Conservation (phyloP, 1,139 yeast species). For the Starmera stellimalicola region DNA sequence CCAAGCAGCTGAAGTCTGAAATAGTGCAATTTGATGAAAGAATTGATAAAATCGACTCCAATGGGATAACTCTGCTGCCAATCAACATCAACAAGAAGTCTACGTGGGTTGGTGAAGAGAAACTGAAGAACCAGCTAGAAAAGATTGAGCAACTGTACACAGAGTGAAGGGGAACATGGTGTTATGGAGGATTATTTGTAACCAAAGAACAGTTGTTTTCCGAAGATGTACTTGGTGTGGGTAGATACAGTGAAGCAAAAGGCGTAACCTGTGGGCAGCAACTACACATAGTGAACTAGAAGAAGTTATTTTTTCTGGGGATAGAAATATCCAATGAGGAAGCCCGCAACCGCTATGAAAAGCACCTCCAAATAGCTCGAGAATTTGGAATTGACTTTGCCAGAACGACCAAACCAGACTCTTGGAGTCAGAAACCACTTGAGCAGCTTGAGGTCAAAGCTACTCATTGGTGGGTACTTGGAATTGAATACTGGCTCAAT, state of each 20-base stretch:
- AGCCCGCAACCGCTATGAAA: not conserved
- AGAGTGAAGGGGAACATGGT: slow-evolving; percentile 1
- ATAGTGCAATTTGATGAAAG: slow-evolving; percentile 50
- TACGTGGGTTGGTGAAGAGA: slow-evolving; percentile 42
- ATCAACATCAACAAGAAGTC: slow-evolving; percentile 55
- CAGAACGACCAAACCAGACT: slow-evolving; percentile 14
- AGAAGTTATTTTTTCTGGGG: too few species aligned
- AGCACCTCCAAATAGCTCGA: not conserved
- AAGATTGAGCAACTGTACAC: slow-evolving; percentile 13
- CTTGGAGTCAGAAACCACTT: slow-evolving; percentile 11
- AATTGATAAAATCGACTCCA: slow-evolving; percentile 33
- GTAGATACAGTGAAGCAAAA: too few species aligned
- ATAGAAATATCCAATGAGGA: slow-evolving; percentile 1
- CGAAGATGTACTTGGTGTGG: too few species aligned
- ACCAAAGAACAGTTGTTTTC: too few species aligned
- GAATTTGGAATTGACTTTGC: slow-evolving; percentile 6
- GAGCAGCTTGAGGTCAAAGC: slow-evolving; percentile 23
- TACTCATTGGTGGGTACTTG: slow-evolving; percentile 63
- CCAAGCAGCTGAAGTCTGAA: slow-evolving; percentile 42
- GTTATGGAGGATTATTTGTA: slow-evolving; percentile 1
- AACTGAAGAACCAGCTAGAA: slow-evolving; percentile 26
- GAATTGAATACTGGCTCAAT: slow-evolving; percentile 45
- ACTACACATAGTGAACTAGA: too few species aligned
- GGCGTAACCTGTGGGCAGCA: too few species aligned
- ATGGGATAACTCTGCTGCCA: slow-evolving; percentile 46